Percentiles rank a stretch among this genome's conserved stretches.
phyloP scores from a whole-genome alignment of 2,329 filamentous ascomycete species.

The Blastomyces parvus region DNA sequence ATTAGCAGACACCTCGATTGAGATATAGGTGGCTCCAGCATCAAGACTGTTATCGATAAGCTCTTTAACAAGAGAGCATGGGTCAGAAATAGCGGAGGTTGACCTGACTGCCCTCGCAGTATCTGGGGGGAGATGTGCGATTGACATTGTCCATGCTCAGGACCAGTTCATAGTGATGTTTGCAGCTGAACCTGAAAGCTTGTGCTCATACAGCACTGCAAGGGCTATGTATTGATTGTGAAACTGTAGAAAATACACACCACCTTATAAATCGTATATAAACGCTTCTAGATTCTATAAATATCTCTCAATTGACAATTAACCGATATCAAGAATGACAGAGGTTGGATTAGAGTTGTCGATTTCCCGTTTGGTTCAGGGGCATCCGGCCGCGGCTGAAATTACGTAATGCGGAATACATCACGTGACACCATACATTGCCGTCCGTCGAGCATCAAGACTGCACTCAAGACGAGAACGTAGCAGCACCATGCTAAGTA shows the following conservation, averaged over 20 bases:
- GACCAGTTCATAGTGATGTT: neutral
- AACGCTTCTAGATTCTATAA: neutral
- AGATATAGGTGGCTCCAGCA: constrained; percentile 48
- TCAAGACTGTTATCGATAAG: constrained; percentile 60
- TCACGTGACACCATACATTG: neutral
- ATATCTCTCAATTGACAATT: neutral
- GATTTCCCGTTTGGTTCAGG: neutral
- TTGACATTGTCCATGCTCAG: constrained; percentile 34
- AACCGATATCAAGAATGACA: neutral
- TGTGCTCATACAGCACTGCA: neutral
- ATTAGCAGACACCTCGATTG: constrained; percentile 50
- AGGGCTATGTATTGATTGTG: neutral
- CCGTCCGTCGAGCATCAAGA: too few relatives aligned
- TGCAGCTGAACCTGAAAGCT: neutral
- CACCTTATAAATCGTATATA: neutral
- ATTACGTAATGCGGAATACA: neutral
- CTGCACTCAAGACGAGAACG: neutral
- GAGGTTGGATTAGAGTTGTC: constrained; percentile 2
- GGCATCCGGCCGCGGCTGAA: neutral
- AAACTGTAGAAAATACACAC: neutral
- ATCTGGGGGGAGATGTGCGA: constrained; percentile 34
- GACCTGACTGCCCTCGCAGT: constrained; percentile 47
- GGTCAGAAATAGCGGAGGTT: constrained; percentile 47
- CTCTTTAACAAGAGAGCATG: constrained; percentile 53
- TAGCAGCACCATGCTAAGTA: neutral